phyloP scores from a whole-genome alignment of 768 basidiomycete species.

The Tubosaeta brunneosetosa region DNA sequence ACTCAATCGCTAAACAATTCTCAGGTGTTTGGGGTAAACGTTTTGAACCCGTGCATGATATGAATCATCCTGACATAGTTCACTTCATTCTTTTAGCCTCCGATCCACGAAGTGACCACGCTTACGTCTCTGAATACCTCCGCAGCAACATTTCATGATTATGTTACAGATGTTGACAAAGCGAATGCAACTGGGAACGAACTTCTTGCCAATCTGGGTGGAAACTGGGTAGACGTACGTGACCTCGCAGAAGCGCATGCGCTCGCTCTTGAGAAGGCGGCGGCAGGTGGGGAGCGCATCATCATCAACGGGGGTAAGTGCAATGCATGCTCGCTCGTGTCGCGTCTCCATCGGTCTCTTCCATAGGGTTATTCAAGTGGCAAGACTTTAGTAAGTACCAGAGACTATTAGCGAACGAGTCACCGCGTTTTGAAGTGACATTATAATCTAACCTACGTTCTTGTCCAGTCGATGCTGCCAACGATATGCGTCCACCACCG shows the following conservation, averaged over 20 bases:
- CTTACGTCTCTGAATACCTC: conserved; percentile 40
- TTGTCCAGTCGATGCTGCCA: conserved; percentile 35
- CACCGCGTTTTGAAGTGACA: not conserved
- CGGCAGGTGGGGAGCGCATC: conserved; percentile 55
- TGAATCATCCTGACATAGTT: too few species aligned
- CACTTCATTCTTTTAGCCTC: too few species aligned
- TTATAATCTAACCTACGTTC: not conserved
- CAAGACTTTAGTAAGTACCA: conserved; percentile 27
- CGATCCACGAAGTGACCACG: conserved; percentile 32
- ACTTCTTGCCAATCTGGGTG: conserved; percentile 22
- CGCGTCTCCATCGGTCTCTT: not conserved
- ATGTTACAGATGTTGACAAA: conserved; percentile 24
- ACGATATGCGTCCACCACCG: conserved; percentile 29
- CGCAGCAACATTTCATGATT: conserved; percentile 30
- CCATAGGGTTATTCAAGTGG: conserved; percentile 26
- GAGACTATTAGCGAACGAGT: not conserved
- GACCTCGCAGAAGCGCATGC: conserved; percentile 54
- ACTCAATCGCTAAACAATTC: too few species aligned
- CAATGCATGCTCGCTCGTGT: not conserved
- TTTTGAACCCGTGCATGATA: conserved; percentile 31
- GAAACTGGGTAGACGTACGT: conserved; percentile 47
- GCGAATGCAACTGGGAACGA: conserved; percentile 22
- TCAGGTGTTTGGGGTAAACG: conserved; percentile 29
- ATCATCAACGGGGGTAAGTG: conserved; percentile 38
- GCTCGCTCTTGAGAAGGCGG: conserved; percentile 44